These are phyloP conservation scores for Sugiyamaella floridensis DNA, from an alignment of 805 yeast species.

Conservation along the genomic window DNA sequence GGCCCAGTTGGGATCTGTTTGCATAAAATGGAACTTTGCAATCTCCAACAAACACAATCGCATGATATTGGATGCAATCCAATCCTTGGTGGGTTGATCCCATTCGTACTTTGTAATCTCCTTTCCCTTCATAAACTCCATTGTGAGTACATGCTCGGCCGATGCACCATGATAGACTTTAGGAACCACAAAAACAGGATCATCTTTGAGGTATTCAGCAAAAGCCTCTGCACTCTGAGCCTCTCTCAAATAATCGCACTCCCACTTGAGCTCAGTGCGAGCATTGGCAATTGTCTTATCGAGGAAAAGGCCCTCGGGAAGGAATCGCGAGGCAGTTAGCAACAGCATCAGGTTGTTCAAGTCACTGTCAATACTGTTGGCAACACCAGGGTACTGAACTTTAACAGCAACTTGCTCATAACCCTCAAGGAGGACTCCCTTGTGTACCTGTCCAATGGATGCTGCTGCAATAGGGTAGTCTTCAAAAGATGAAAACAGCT, in stretches of 20 bases:
- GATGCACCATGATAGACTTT: constrained; percentile 68
- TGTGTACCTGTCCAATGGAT: constrained; percentile 94
- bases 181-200: constrained; percentile 70
- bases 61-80: constrained; percentile 83
- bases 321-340: constrained; percentile 73
- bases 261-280: constrained; percentile 90
- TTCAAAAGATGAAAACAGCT: constrained; percentile 63
- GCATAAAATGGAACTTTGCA: constrained; percentile 84
- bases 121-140: constrained; percentile 79
- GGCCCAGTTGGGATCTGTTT: constrained; percentile 99
- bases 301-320: constrained; percentile 87
- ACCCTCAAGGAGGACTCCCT: constrained; percentile 56
- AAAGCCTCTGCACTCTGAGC: constrained; percentile 70
- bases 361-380: constrained; percentile 87
- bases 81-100: constrained; percentile 66
- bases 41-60: constrained; percentile 79
- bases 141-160: constrained; percentile 78
- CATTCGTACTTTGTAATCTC: constrained; percentile 72
- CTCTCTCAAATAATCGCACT: constrained; percentile 90
- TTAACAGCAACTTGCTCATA: constrained; percentile 77
- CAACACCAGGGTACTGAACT: constrained; percentile 97
- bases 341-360: constrained; percentile 76
- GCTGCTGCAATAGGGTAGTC: constrained; percentile 95
- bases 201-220: constrained; percentile 51
- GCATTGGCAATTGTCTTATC: constrained; percentile 93